Base-by-base conservation (phyloP, 441 rosid genomes). In the Euphorbia celastroides region DNA sequence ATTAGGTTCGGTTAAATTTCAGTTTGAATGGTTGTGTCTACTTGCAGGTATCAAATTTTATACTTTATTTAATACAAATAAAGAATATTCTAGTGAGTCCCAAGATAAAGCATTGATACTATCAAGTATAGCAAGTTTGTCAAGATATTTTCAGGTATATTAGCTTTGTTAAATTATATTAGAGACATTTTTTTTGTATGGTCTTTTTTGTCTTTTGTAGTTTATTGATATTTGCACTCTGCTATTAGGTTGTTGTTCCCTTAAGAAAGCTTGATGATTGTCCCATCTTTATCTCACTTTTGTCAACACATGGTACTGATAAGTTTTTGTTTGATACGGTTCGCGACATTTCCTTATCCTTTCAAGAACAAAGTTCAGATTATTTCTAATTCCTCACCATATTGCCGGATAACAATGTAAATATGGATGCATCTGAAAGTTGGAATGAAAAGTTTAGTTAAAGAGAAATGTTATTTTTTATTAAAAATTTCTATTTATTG, bases 71-170 rank as follows among this genome's bases (percentile, higher is more conserved):
- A 86, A 84, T 60, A 60, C 83, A 63, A 88, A 81, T 82, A 87
- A 86, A 77, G 70, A 70, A 27, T 34, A 55, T 72, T 69, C 73
- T 74, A 71, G 77, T 55, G 97, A 86, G 79, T 83, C 84, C 75
- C 80, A 76, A 64, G 81, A 84, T 73, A 78, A 89, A 72, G 82
- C 83, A 52, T 82, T 73, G 57, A 74, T 82, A 27, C 77, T 89
- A 71, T 78, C 86, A 50, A 82, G 93, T 81, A 83, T 93, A 66
- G 86, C 97, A 31, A 90, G 95, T 84, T 79, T 90, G 93, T 90
- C 99, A 50, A 96, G 99, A 10, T 88, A 97, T 74, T 90, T 97
- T 78, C 95, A 93, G 89, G 99, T 89, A 77, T 65, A 22, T 62
- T 68, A 16, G 22, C 46, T 22, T 44, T 71, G 66, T 55, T 27